Evolutionary conservation across 192 early-diverging fungal species (phyloP).

Genomic region (Gamsiella multidivaricata): DNA sequence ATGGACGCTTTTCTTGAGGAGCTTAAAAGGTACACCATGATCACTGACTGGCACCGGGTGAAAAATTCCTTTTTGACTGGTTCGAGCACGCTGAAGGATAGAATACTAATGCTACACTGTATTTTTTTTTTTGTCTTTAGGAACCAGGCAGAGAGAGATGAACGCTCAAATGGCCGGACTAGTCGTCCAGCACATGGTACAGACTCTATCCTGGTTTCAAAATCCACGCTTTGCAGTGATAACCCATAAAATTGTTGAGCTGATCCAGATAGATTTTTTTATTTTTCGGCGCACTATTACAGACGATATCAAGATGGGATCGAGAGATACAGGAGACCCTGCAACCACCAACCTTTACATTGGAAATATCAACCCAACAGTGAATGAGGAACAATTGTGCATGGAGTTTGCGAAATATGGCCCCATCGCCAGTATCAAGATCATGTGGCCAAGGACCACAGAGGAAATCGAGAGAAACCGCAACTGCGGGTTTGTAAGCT

Average conservation of each 20-base stretch:
- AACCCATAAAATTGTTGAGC: not conserved
- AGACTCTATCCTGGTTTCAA: not conserved
- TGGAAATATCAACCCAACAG: constrained; percentile 78
- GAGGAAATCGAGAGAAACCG: constrained; percentile 82
- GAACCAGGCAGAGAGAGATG: constrained; percentile 72
- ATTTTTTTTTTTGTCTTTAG: not conserved
- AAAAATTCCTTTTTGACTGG: not conserved
- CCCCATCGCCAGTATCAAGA: constrained; percentile 90
- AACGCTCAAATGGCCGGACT: constrained; percentile 55
- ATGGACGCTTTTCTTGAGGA: constrained; percentile 88
- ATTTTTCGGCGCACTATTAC: too few species aligned
- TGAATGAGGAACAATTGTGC: constrained; percentile 80
- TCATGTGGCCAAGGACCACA: constrained; percentile 94
- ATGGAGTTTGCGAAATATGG: constrained; percentile 83
- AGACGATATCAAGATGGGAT: constrained; percentile 55
- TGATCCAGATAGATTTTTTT: too few species aligned
- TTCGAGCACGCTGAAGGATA: too few species aligned
- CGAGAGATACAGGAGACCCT: constrained; percentile 79
- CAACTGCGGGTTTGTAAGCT: constrained; percentile 92
- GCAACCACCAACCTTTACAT: constrained; percentile 88
- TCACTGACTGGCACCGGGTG: not conserved
- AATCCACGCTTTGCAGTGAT: not conserved
- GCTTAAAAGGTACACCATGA: constrained; percentile 68
- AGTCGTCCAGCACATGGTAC: constrained; percentile 45
- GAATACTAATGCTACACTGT: too few species aligned